A percentile compares a stretch with the other conserved stretches of the same genome.
Evolutionary conservation across 2,329 filamentous ascomycete species (phyloP).

Genomic region (Chaetomium strumarium): DNA sequence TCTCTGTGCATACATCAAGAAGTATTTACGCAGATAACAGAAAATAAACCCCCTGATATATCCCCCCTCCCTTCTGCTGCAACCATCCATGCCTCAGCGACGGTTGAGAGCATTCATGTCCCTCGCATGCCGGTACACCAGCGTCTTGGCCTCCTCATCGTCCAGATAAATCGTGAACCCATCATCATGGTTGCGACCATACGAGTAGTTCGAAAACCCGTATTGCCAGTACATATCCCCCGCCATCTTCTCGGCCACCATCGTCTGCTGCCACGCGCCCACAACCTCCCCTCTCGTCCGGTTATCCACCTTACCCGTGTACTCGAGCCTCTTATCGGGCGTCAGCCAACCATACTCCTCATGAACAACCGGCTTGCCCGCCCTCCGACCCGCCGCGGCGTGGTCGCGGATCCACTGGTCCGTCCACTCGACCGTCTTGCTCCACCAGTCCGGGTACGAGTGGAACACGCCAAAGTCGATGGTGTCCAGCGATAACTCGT

Average conservation of each 20-base stretch:
- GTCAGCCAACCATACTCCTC: slow-evolving; percentile 53
- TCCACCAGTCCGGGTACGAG: slow-evolving; percentile 51
- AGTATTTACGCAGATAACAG: neutral
- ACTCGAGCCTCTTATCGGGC: slow-evolving; percentile 40
- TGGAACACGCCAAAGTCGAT: slow-evolving; percentile 53
- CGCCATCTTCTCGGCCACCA: slow-evolving; percentile 41
- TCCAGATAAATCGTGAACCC: slow-evolving; percentile 53
- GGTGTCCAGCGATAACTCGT: slow-evolving; percentile 40
- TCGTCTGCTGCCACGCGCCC: slow-evolving; percentile 45
- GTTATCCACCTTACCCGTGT: slow-evolving; percentile 38
- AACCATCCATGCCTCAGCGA: neutral
- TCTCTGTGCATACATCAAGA: neutral
- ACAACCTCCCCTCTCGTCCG: slow-evolving; percentile 41
- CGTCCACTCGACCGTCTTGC: slow-evolving; percentile 46
- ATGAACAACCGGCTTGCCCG: slow-evolving; percentile 48
- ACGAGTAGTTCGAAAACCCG: slow-evolving; percentile 45
- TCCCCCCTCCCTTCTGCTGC: neutral
- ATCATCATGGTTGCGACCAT: slow-evolving; percentile 49
- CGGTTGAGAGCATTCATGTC: slow-evolving; percentile 33
- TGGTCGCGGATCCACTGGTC: slow-evolving; percentile 51
- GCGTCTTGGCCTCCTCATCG: slow-evolving; percentile 38
- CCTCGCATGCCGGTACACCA: slow-evolving; percentile 41
- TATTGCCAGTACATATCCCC: slow-evolving; percentile 52
- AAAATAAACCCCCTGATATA: too few relatives aligned
- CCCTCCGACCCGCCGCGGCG: slow-evolving; percentile 36